Percentiles rank a stretch among this genome's conserved stretches.
Conservation (phyloP, 31 red algal species). For the Bonnemaisonia californica region DNA sequence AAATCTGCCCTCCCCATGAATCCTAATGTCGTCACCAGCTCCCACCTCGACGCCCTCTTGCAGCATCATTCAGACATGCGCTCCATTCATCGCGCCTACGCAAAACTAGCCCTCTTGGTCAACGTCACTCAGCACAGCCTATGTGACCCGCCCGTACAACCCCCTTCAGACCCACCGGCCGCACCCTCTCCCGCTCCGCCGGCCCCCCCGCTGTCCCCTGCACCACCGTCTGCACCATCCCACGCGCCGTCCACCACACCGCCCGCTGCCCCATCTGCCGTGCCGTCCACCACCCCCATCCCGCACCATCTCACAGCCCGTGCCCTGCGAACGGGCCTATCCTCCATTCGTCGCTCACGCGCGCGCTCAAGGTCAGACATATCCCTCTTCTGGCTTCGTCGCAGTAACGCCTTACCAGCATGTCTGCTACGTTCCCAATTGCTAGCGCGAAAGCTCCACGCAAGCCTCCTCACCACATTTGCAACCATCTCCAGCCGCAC, state of each 20-base stretch:
- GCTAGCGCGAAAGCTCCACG: background rate
- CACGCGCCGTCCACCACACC: too few species aligned
- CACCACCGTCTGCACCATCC: too few species aligned
- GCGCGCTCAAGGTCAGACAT: background rate
- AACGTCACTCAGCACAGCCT: constrained; percentile 29
- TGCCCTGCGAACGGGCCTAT: background rate
- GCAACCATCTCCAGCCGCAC: background rate
- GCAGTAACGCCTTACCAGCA: background rate
- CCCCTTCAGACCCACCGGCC: background rate
- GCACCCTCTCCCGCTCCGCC: background rate
- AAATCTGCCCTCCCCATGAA: constrained; percentile 36
- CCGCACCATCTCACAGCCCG: background rate
- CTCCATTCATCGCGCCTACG: constrained; percentile 36
- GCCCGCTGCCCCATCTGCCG: too few species aligned
- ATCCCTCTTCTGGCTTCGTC: background rate
- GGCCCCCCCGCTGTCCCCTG: too few species aligned
- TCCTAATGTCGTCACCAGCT: constrained; percentile 53
- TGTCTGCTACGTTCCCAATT: background rate
- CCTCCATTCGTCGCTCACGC: background rate
- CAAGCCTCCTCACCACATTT: background rate
- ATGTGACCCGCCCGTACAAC: background rate
- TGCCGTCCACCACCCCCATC: too few species aligned
- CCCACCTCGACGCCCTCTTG: constrained; percentile 49
- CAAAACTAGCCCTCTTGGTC: constrained; percentile 37
- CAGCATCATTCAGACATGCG: constrained; percentile 36